These are phyloP conservation scores for Amphibolis antarctica DNA, from an alignment of 106 monocot genomes.

Conservation along the genomic window DNA sequence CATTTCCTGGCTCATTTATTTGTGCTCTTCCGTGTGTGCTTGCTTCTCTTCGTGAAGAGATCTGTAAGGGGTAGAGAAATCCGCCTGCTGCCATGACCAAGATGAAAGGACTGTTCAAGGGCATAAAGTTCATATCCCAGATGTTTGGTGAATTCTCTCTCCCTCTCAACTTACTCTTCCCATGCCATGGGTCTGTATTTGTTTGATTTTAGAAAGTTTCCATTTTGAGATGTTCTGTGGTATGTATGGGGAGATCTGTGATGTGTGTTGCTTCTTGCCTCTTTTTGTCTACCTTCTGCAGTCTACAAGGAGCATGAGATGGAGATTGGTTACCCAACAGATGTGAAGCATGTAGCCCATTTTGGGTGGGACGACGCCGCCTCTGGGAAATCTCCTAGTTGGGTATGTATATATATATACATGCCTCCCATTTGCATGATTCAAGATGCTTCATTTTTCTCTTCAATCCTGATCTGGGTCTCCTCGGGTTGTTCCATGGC, in stretches of 20 bases:
- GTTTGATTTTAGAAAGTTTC: background rate
- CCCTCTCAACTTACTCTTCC: background rate
- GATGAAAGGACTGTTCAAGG: conserved; percentile 78
- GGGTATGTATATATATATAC: conserved; percentile 41
- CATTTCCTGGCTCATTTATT: background rate
- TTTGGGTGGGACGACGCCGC: conserved; percentile 55
- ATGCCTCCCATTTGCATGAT: background rate
- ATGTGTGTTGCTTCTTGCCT: background rate
- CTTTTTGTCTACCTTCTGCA: conserved; percentile 10
- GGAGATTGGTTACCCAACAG: conserved; percentile 88
- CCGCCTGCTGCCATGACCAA: background rate
- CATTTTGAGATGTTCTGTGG: background rate
- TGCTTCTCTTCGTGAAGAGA: background rate
- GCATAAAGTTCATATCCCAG: conserved; percentile 60
- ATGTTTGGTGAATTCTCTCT: conserved; percentile 54
- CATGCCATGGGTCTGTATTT: background rate
- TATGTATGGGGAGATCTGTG: background rate
- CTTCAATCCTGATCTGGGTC: background rate
- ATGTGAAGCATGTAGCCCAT: conserved; percentile 82
- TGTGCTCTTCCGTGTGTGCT: background rate
- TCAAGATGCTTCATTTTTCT: background rate
- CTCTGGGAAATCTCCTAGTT: conserved; percentile 40
- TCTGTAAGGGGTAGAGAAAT: background rate
- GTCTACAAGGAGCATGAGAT: conserved; percentile 75
- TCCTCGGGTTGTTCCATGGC: background rate